Evolutionary conservation across 345 rosid genomes (phyloP).

Genomic region (Citrus australasica): DNA sequence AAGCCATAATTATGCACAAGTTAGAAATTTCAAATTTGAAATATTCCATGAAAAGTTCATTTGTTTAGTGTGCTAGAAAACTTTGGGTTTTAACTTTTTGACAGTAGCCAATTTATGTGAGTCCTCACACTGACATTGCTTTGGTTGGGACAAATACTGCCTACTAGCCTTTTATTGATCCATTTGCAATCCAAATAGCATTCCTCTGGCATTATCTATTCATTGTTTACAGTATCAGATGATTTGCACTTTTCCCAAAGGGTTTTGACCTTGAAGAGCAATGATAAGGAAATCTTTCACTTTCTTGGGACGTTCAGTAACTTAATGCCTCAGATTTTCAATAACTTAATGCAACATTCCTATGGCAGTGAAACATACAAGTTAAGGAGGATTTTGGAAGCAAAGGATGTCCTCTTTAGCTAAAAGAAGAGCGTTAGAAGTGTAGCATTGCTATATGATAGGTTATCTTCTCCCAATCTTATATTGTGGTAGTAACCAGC

Average conservation of each 20-base stretch:
- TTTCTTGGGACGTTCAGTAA: neutral
- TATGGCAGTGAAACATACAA: neutral
- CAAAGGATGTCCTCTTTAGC: neutral
- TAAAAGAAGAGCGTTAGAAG: neutral
- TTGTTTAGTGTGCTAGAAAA: neutral
- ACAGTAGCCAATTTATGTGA: neutral
- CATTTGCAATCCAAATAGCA: neutral
- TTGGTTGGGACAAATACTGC: neutral
- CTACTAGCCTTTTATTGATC: neutral
- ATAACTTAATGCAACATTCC: neutral
- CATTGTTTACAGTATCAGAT: neutral
- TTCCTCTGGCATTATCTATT: neutral
- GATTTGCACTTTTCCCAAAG: neutral
- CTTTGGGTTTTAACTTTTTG: neutral
- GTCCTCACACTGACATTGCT: neutral
- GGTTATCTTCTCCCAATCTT: neutral
- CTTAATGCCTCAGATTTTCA: too few relatives aligned
- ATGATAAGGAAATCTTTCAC: neutral
- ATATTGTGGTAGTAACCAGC: neutral
- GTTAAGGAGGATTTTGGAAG: neutral
- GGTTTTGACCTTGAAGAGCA: neutral
- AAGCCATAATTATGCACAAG: neutral
- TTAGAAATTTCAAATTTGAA: neutral
- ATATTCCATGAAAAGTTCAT: neutral
- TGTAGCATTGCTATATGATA: neutral